A percentile compares a stretch with the other conserved stretches of the same genome.
phyloP scores from a whole-genome alignment of 2,329 filamentous ascomycete species.

The Phyllosticta capitalensis region DNA sequence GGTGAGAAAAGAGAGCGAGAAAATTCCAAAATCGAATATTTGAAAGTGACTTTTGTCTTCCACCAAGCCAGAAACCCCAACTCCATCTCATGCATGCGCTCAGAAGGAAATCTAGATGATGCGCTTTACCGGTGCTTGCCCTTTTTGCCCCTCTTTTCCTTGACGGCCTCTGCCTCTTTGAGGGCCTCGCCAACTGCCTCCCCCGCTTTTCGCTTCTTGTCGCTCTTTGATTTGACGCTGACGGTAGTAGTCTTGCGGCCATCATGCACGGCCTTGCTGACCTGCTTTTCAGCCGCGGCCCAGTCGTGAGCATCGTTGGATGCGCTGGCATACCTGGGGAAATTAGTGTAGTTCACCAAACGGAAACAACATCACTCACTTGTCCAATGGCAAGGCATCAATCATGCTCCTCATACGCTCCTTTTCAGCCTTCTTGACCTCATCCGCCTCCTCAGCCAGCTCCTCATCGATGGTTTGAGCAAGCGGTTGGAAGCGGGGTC shows the following conservation, averaged over 20 bases:
- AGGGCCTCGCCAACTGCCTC: slow-evolving; percentile 42
- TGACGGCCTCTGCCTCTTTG: slow-evolving; percentile 25
- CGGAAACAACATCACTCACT: slow-evolving; percentile 45
- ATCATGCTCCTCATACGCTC: slow-evolving; percentile 82
- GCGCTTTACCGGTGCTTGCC: slow-evolving; percentile 2
- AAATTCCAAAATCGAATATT: not conserved
- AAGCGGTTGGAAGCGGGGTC: slow-evolving; percentile 58
- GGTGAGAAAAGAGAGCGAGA: not conserved
- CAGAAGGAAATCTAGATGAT: slow-evolving; percentile 14
- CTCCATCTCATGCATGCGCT: slow-evolving; percentile 24
- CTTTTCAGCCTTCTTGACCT: slow-evolving; percentile 59
- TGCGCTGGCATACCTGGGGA: slow-evolving; percentile 33
- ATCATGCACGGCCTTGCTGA: slow-evolving; percentile 40
- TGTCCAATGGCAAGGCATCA: slow-evolving; percentile 79
- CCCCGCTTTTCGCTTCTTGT: slow-evolving; percentile 61
- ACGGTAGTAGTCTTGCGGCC: slow-evolving; percentile 56
- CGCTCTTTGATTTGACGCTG: slow-evolving; percentile 61
- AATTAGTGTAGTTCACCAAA: not conserved
- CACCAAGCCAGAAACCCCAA: not conserved
- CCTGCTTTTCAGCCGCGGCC: slow-evolving; percentile 63
- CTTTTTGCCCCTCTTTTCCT: slow-evolving; percentile 25
- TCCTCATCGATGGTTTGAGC: slow-evolving; percentile 67
- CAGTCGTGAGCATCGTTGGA: slow-evolving; percentile 42
- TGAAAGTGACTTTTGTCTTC: not conserved
- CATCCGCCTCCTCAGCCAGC: slow-evolving; percentile 71